Base-by-base conservation (phyloP, 257 asterid genomes). In the Euphrasia confusa region DNA sequence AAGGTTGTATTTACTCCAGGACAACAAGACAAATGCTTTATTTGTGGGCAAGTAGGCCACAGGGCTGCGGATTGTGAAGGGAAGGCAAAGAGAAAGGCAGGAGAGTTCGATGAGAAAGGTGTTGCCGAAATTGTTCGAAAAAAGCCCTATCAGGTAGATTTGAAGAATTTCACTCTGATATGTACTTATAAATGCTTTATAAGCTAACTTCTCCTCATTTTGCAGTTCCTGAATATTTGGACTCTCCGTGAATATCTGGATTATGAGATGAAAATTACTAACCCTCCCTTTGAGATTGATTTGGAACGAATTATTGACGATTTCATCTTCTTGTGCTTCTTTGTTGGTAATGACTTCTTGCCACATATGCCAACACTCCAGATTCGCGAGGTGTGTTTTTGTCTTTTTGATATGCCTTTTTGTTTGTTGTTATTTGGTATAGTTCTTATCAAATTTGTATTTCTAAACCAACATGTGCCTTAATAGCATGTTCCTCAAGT, bases 311-410 rank as follows among this genome's bases (percentile, higher is more conserved):
- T 93, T 44, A 64, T 89, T 64, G 99, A 93, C 58, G 99, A 93
- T 75, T 93, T 89, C 75, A 87, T 93, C 73, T 93, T 93, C 79
- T 82, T 93, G 61, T 93, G 99, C 77, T 92, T 92, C 85, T 92
- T 92, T 64, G 97, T 92, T 26, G 99, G 99, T 74, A 92, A 92
- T 71, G 99, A 92, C 74, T 92, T 92, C 70, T 77, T 92, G 83
- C 99, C 99, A 4, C 99, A 92, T 74, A 92, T 92, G 99, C 99
- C 99, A 44, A 92, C 99, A 15, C 94, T 92, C 53, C 97, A 92
- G 90, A 93, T 89, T 54, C 97, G 97, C 30, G 99, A 93, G 97
- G 99, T 89, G 39, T 72, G 90, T 74, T 64, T 64, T 21, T 21
- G 24, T 21, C 24, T 21, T 21, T 27, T 50, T 13, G 17, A 52